Evolutionary conservation across 2,329 filamentous ascomycete genomes (phyloP).

Genomic region (Cercospora berteroae): DNA sequence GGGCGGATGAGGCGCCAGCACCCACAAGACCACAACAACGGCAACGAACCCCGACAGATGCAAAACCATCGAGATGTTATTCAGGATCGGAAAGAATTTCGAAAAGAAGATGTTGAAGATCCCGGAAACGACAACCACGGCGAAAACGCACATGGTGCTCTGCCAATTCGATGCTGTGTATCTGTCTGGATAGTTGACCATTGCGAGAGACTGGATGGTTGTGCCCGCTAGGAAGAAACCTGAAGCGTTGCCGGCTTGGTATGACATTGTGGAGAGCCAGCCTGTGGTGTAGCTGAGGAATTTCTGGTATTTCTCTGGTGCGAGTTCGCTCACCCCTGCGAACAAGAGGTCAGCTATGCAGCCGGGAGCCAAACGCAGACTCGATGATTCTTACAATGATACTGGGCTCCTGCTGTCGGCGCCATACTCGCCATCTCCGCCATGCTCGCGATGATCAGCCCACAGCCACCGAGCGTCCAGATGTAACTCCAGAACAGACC

Average conservation of each 20-base stretch:
- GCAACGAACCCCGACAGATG: conserved; percentile 24
- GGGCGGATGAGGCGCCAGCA: conserved; percentile 22
- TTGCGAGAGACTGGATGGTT: conserved; percentile 23
- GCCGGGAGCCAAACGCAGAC: neutral
- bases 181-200: conserved; percentile 21
- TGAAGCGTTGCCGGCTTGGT: conserved; percentile 26
- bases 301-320: conserved; percentile 21
- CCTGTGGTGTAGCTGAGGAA: conserved; percentile 32
- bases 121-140: conserved; percentile 23
- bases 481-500: conserved; percentile 25
- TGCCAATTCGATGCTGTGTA: conserved; percentile 24
- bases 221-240: conserved; percentile 26
- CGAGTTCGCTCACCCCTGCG: conserved; percentile 15
- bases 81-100: conserved; percentile 22
- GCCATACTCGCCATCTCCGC: conserved; percentile 36
- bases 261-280: conserved; percentile 24
- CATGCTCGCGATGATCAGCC: conserved; percentile 28
- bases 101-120: conserved; percentile 25
- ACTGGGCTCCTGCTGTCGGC: conserved; percentile 30
- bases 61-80: conserved; percentile 23
- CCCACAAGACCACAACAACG: conserved; percentile 22
- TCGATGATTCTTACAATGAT: conserved; percentile 13
- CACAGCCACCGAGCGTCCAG: conserved; percentile 23
- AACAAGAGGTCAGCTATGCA: neutral
- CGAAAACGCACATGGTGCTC: conserved; percentile 23